Evolutionary conservation across 2,329 filamentous ascomycete species (phyloP).

Genomic region (Aspergillus ustus): DNA sequence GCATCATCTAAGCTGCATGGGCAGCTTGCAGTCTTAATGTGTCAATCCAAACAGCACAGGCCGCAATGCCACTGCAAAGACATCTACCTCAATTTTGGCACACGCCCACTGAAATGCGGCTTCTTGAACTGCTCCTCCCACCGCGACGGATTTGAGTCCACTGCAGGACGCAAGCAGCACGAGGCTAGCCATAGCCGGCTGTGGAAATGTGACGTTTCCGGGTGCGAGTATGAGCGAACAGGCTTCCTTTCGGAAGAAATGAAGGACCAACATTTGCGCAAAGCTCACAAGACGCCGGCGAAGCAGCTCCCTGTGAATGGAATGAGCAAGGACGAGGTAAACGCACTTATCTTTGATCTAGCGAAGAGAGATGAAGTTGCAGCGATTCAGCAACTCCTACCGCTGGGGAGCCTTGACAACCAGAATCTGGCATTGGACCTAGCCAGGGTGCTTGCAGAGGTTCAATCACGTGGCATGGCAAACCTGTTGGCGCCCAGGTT

Average conservation of each 20-base stretch:
- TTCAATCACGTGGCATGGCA: too few relatives aligned
- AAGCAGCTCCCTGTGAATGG: not conserved
- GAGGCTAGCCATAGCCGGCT: not conserved
- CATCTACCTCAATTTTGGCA: not conserved
- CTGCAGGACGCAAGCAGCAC: not conserved
- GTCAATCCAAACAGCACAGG: not conserved
- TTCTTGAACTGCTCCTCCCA: constrained; percentile 9
- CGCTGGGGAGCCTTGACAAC: not conserved
- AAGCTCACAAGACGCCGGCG: not conserved
- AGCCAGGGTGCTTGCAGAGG: too few relatives aligned
- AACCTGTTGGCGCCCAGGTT: too few relatives aligned
- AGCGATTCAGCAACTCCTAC: not conserved
- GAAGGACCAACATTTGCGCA: constrained; percentile 6
- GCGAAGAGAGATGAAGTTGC: not conserved
- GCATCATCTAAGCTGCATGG: not conserved
- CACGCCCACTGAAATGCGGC: constrained; percentile 7
- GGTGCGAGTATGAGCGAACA: constrained; percentile 8
- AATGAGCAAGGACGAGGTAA: not conserved
- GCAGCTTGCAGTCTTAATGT: not conserved
- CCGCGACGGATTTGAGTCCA: not conserved
- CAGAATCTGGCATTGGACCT: too few relatives aligned
- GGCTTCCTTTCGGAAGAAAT: constrained; percentile 6
- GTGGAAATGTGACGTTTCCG: constrained; percentile 8
- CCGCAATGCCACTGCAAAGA: not conserved
- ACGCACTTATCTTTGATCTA: not conserved